phyloP scores from a whole-genome alignment of 441 rosid genomes.

The Gossypium schwendimanii region DNA sequence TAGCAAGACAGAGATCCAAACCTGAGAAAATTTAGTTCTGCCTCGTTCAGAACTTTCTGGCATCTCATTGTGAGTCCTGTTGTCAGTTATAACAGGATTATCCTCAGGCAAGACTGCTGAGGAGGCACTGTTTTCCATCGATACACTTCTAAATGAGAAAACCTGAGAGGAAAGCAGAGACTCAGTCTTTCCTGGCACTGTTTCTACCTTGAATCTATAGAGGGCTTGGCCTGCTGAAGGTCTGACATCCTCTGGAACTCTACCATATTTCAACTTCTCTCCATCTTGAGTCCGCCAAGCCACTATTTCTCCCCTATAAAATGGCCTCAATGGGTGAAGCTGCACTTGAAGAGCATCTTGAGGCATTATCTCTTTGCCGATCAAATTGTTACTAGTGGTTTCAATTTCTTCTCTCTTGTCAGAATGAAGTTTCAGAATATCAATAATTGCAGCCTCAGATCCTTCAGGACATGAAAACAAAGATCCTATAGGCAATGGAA shows the following conservation, averaged over 20 bases:
- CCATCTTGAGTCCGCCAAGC: constrained; percentile 83
- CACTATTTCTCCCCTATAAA: constrained; percentile 88
- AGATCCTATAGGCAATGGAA: constrained; percentile 68
- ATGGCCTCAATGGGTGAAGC: constrained; percentile 89
- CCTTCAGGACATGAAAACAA: constrained; percentile 77
- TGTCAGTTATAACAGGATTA: constrained; percentile 24
- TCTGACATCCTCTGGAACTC: constrained; percentile 88
- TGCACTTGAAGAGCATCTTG: constrained; percentile 87
- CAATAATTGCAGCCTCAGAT: constrained; percentile 56
- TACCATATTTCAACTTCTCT: constrained; percentile 86
- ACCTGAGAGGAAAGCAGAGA: constrained; percentile 86
- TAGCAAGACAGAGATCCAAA: constrained; percentile 19
- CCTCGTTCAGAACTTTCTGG: constrained; percentile 54
- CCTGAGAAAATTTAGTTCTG: constrained; percentile 55
- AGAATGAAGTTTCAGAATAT: constrained; percentile 52
- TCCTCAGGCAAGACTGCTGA: constrained; percentile 27
- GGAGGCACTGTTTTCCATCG: constrained; percentile 45
- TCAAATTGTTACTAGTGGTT: constrained; percentile 33
- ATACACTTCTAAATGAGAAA: constrained; percentile 79
- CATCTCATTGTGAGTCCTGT: constrained; percentile 21
- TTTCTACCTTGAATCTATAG: constrained; percentile 84
- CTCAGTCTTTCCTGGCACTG: constrained; percentile 50
- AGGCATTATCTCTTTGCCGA: constrained; percentile 77
- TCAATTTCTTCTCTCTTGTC: constrained; percentile 49
- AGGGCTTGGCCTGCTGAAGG: constrained; percentile 93